These are phyloP conservation scores for Camelina sativa DNA, from an alignment of 345 rosid species.

Conservation along the genomic window DNA sequence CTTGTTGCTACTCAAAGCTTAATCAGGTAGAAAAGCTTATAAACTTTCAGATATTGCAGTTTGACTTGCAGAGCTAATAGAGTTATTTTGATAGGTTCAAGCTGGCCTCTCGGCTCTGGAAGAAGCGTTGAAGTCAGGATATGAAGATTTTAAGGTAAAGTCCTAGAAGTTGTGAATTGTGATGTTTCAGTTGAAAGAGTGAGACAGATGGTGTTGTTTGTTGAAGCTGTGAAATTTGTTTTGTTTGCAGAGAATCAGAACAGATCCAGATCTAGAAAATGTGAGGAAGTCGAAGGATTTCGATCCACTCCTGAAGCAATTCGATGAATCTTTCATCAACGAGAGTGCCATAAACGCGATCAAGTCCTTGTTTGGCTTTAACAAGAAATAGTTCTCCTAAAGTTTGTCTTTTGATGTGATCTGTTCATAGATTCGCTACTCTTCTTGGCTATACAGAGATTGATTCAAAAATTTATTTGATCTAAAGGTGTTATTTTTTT, in stretches of 20 bases:
- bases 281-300: slow-evolving; percentile 66
- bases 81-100: slow-evolving; percentile 56
- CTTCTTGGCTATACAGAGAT: slow-evolving; percentile 19
- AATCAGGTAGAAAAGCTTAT: slow-evolving; percentile 59
- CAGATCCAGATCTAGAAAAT: slow-evolving; percentile 82
- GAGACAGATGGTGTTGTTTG: slow-evolving; percentile 19
- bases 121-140: slow-evolving; percentile 83
- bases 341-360: slow-evolving; percentile 93
- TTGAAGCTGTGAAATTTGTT: slow-evolving; percentile 16
- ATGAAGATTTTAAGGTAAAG: slow-evolving; percentile 88
- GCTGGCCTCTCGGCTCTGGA: slow-evolving; percentile 93
- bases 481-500: neutral
- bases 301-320: slow-evolving; percentile 72
- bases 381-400: slow-evolving; percentile 57
- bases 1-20: slow-evolving; percentile 93
- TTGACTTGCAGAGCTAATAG: slow-evolving; percentile 5
- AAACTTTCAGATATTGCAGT: slow-evolving; percentile 11
- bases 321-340: slow-evolving; percentile 93
- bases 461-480: slow-evolving; percentile 5
- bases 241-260: slow-evolving; percentile 72
- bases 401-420: slow-evolving; percentile 35
- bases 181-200: neutral
- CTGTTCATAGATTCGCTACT: slow-evolving; percentile 37
- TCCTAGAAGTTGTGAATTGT: slow-evolving; percentile 3
- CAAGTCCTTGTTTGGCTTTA: slow-evolving; percentile 84